Percentiles rank a stretch among this genome's conserved stretches.
These are phyloP conservation scores for Arthroderma sp. DNA, from an alignment of 2,329 filamentous ascomycete genomes.

Conservation along the genomic window DNA sequence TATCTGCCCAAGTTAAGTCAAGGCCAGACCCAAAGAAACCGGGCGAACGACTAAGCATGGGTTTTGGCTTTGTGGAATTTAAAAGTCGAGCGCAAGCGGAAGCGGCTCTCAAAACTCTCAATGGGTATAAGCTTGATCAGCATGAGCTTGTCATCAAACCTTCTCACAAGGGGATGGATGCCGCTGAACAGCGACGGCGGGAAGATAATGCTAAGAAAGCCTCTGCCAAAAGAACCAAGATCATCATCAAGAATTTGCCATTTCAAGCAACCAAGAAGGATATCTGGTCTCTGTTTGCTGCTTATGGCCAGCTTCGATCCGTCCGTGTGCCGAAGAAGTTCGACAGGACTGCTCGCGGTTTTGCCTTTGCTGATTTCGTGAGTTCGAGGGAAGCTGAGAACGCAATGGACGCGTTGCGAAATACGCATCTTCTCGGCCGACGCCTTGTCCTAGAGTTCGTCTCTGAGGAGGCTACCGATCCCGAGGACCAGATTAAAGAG, in stretches of 20 bases:
- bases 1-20: conserved; percentile 82
- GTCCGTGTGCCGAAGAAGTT: conserved; percentile 94
- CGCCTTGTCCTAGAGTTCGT: conserved; percentile 86
- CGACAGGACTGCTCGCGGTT: conserved; percentile 75
- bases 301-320: conserved; percentile 83
- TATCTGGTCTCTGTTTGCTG: conserved; percentile 68
- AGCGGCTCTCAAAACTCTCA: conserved; percentile 71
- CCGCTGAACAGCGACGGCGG: conserved; percentile 39
- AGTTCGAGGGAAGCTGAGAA: conserved; percentile 81
- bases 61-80: conserved; percentile 92
- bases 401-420: conserved; percentile 78
- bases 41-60: conserved; percentile 84
- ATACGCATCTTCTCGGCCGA: conserved; percentile 86
- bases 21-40: conserved; percentile 86
- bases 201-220: conserved; percentile 74
- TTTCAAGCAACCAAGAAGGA: conserved; percentile 95
- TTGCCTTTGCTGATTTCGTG: conserved; percentile 93
- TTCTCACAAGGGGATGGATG: conserved; percentile 57
- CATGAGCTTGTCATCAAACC: conserved; percentile 76
- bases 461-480: conserved; percentile 73
- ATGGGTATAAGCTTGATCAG: conserved; percentile 74
- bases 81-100: conserved; percentile 63
- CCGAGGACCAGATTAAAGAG: conserved; percentile 89
- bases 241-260: conserved; percentile 95
- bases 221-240: conserved; percentile 68